Conservation (phyloP, 495 filamentous ascomycete genomes). For the Pyronema omphalodes region DNA sequence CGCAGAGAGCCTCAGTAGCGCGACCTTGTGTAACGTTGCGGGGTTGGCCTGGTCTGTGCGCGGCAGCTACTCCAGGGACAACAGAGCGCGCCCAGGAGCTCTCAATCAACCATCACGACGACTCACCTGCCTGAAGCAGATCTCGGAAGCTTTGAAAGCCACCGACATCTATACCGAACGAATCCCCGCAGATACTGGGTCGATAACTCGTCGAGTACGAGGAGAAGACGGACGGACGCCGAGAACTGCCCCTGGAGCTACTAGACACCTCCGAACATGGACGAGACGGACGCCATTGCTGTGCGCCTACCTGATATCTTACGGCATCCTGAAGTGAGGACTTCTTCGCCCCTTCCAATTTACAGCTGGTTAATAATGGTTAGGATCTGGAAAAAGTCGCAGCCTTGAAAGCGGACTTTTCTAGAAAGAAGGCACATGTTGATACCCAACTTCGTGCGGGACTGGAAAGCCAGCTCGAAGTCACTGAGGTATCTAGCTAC, state of each 20-base stretch:
- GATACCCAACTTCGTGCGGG: constrained; percentile 77
- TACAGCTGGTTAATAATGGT: background rate
- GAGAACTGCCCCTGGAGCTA: background rate
- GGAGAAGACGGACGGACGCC: background rate
- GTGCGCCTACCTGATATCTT: constrained; percentile 58
- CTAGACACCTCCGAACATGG: constrained; percentile 24
- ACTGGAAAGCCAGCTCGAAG: constrained; percentile 74
- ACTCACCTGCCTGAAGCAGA: too few relatives aligned
- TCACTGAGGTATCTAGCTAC: constrained; percentile 41
- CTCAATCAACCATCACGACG: too few relatives aligned
- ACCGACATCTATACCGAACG: too few relatives aligned
- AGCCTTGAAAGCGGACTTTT: constrained; percentile 76
- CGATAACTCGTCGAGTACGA: too few relatives aligned
- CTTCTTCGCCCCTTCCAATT: background rate
- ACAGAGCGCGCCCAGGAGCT: too few relatives aligned
- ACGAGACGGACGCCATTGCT: constrained; percentile 30
- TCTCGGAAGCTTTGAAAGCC: too few relatives aligned
- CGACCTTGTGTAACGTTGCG: too few relatives aligned
- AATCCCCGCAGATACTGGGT: too few relatives aligned
- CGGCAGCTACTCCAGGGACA: too few relatives aligned
- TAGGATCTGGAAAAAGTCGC: constrained; percentile 89
- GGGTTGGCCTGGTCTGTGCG: too few relatives aligned
- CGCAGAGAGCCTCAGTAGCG: too few relatives aligned
- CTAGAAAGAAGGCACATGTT: constrained; percentile 78
- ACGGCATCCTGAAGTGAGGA: constrained; percentile 37